Conservation (phyloP, 106 monocot species). For the Dendrobium officinale region DNA sequence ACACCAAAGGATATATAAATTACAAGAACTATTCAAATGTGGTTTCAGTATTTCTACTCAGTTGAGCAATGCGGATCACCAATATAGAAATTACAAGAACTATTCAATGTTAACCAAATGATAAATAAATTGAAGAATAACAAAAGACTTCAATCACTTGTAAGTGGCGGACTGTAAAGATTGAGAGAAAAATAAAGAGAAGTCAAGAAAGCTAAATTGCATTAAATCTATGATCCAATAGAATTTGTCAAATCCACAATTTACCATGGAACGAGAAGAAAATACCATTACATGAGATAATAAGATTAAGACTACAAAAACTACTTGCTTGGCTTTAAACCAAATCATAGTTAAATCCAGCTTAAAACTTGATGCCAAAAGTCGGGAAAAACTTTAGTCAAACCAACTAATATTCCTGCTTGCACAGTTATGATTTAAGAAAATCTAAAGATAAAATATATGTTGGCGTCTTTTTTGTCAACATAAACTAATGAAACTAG, state of each 20-base stretch:
- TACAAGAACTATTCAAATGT: too few species aligned
- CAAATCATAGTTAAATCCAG: neutral
- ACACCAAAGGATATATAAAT: conserved; percentile 62
- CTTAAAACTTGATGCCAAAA: neutral
- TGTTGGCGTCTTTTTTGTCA: neutral
- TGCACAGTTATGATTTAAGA: neutral
- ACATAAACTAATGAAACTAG: neutral
- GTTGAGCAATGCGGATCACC: conserved; percentile 29
- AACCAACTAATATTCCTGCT: neutral
- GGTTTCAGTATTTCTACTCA: conserved; percentile 77
- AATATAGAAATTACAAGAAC: neutral
- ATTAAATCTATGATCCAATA: neutral
- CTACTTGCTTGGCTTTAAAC: neutral
- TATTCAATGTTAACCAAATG: neutral
- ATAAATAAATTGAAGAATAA: too few species aligned
- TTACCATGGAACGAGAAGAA: neutral
- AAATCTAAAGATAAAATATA: neutral
- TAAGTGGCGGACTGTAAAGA: too few species aligned
- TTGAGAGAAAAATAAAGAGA: neutral
- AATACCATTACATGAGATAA: neutral
- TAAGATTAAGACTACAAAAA: neutral
- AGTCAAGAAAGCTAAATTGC: neutral
- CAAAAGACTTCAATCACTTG: neutral
- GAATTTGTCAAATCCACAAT: neutral
- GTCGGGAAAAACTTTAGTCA: neutral